phyloP scores from a whole-genome alignment of 2,329 filamentous ascomycete genomes.

The Helicocarpus griseus region DNA sequence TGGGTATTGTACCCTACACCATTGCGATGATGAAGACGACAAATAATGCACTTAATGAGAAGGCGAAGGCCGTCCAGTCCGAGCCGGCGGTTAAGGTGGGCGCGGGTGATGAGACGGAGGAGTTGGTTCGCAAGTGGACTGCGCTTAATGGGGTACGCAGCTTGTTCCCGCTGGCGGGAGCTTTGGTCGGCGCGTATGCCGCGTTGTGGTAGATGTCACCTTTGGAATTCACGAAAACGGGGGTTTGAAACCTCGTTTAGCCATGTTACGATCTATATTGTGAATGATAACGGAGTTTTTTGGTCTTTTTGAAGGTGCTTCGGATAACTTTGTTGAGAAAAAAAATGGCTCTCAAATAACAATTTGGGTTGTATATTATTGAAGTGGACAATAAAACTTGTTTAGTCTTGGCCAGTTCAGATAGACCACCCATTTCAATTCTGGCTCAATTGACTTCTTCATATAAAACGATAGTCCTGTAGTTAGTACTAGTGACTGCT shows the following conservation, averaged over 20 bases:
- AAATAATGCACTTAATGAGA: slow-evolving; percentile 20
- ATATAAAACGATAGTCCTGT: too few species aligned
- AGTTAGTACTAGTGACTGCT: too few species aligned
- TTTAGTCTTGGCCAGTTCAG: too few species aligned
- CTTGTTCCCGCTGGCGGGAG: not conserved
- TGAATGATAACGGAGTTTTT: too few species aligned
- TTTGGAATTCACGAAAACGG: too few species aligned
- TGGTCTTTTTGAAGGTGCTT: not conserved
- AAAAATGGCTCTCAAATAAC: not conserved
- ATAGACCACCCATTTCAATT: too few species aligned
- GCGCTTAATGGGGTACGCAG: not conserved
- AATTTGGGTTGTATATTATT: not conserved
- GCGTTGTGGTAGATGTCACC: not conserved
- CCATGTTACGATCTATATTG: too few species aligned
- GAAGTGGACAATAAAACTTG: not conserved
- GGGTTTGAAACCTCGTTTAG: too few species aligned
- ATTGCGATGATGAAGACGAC: slow-evolving; percentile 19
- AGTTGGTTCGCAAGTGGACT: not conserved
- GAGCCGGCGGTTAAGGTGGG: slow-evolving; percentile 16
- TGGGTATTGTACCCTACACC: slow-evolving; percentile 27
- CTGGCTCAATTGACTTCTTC: too few species aligned
- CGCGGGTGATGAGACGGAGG: slow-evolving; percentile 13
- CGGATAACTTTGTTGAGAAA: not conserved
- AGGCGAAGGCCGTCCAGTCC: slow-evolving; percentile 16
- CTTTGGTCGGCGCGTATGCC: not conserved